These are phyloP conservation scores for Aspergillus fijiensis DNA, from an alignment of 2,329 filamentous ascomycete genomes.

Conservation along the genomic window DNA sequence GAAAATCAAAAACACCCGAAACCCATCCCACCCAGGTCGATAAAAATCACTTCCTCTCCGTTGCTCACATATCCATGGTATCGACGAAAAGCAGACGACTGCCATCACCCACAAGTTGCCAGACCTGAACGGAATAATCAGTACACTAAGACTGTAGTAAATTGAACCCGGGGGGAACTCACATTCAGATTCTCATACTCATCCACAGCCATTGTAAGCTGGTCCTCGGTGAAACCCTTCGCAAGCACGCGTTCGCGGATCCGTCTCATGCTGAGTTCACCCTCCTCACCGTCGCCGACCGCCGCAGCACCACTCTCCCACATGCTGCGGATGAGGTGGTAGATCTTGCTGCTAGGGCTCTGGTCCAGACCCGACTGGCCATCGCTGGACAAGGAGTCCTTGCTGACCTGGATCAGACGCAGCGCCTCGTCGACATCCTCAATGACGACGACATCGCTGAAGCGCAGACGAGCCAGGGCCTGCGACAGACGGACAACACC, in stretches of 20 bases:
- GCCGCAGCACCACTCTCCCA: constrained; percentile 78
- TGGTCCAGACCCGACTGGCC: constrained; percentile 63
- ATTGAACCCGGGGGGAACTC: constrained; percentile 51
- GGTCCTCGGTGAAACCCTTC: constrained; percentile 94
- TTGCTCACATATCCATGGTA: constrained; percentile 48
- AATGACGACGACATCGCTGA: constrained; percentile 77
- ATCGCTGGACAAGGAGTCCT: constrained; percentile 81
- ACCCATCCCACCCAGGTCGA: not conserved
- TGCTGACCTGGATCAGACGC: constrained; percentile 86
- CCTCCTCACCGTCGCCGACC: constrained; percentile 69
- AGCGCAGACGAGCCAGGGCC: constrained; percentile 86
- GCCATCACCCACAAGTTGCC: constrained; percentile 73
- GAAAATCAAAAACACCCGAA: not conserved
- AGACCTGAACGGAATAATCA: constrained; percentile 55
- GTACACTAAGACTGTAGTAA: constrained; percentile 40
- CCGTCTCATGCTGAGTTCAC: constrained; percentile 82
- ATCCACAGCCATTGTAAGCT: constrained; percentile 80
- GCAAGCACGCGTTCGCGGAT: constrained; percentile 89
- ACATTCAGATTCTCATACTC: constrained; percentile 89
- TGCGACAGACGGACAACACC: constrained; percentile 91
- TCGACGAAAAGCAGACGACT: constrained; percentile 70
- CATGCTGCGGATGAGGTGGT: constrained; percentile 87
- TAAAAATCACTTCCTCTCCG: not conserved
- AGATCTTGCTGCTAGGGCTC: constrained; percentile 86
- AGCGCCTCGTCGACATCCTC: constrained; percentile 96